Conservation (phyloP, 192 early-diverging fungal species). For the Phycomyces blakesleeanus region DNA sequence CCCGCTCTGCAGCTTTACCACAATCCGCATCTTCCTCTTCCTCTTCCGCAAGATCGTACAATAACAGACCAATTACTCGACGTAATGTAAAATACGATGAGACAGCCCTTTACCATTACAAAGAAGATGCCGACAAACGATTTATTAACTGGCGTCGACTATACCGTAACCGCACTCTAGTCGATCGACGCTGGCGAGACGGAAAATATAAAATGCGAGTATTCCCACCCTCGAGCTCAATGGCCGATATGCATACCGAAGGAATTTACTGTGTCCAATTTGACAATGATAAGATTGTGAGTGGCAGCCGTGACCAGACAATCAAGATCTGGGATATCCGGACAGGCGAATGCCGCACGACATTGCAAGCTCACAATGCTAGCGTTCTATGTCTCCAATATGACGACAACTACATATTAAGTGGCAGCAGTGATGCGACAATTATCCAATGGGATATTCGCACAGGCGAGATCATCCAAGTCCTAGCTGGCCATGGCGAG, state of each 20-base stretch:
- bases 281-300: conserved; percentile 63
- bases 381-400: conserved; percentile 89
- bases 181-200: conserved; percentile 72
- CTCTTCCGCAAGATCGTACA: conserved; percentile 29
- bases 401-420: conserved; percentile 58
- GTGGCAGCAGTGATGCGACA: conserved; percentile 66
- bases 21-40: conserved; percentile 21
- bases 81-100: conserved; percentile 23
- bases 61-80: conserved; percentile 17
- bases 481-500: conserved; percentile 53
- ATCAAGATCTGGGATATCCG: conserved; percentile 78
- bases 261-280: conserved; percentile 86
- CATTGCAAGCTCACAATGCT: conserved; percentile 66
- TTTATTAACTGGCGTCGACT: conserved; percentile 72
- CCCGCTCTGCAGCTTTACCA: conserved; percentile 3
- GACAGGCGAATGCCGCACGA: conserved; percentile 50
- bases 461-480: conserved; percentile 44
- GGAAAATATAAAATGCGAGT: conserved; percentile 57
- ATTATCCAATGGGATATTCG: conserved; percentile 70
- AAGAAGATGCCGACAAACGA: conserved; percentile 30
- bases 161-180: conserved; percentile 57
- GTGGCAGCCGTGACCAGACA: conserved; percentile 65
- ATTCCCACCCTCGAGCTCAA: conserved; percentile 37
- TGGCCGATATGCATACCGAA: conserved; percentile 63
- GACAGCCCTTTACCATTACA: conserved; percentile 32